Conservation (phyloP, 805 yeast species). For the Kuraishia cidri region DNA sequence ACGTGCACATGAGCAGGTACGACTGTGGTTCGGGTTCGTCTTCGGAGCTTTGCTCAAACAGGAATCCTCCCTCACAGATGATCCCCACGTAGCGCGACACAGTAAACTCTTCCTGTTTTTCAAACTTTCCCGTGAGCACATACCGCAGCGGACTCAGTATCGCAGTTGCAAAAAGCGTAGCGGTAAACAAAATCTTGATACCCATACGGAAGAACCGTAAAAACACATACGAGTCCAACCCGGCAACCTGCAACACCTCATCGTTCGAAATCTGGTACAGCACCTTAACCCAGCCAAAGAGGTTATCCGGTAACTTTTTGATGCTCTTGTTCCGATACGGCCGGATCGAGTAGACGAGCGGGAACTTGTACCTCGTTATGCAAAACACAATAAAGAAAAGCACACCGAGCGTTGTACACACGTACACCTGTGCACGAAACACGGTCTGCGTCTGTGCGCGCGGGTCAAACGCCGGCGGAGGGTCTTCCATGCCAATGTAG, state of each 20-base stretch:
- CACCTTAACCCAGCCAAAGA: slow-evolving; percentile 46
- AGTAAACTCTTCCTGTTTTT: slow-evolving; percentile 15
- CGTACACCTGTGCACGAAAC: slow-evolving; percentile 42
- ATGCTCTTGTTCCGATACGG: slow-evolving; percentile 36
- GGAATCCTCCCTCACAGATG: slow-evolving; percentile 26
- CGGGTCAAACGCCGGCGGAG: slow-evolving; percentile 32
- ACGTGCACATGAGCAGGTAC: slow-evolving; percentile 42
- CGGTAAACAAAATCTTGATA: slow-evolving; percentile 31
- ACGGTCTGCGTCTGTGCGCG: slow-evolving; percentile 39
- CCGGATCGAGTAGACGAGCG: slow-evolving; percentile 47
- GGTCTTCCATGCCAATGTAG: too few relatives aligned
- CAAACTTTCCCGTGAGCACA: slow-evolving; percentile 39
- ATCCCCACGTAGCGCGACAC: slow-evolving; percentile 20
- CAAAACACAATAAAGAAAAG: slow-evolving; percentile 40
- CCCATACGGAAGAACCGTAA: slow-evolving; percentile 51
- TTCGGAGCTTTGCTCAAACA: slow-evolving; percentile 23
- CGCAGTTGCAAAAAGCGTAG: slow-evolving; percentile 35
- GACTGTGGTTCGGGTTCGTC: slow-evolving; percentile 8
- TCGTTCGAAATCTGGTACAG: slow-evolving; percentile 36
- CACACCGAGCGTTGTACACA: slow-evolving; percentile 38
- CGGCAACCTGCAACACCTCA: slow-evolving; percentile 47
- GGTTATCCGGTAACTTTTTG: slow-evolving; percentile 33
- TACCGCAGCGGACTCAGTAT: slow-evolving; percentile 47
- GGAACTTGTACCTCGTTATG: slow-evolving; percentile 41
- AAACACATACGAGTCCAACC: slow-evolving; percentile 50